Base-by-base conservation (phyloP, 139 green algal genomes). In the Micromonas pusilla region DNA sequence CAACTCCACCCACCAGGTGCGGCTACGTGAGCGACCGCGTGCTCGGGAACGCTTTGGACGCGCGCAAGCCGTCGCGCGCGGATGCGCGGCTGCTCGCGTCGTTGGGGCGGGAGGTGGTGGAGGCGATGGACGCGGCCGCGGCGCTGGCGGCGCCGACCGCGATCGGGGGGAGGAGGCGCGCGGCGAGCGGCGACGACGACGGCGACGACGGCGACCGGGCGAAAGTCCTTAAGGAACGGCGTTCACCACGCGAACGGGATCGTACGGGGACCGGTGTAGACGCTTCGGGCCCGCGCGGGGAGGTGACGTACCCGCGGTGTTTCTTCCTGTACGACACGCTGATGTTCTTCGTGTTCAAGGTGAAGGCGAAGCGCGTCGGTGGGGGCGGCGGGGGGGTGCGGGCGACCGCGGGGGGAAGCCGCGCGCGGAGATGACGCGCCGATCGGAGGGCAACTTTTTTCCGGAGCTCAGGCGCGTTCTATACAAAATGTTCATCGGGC, bases 281-380 rank as follows among this genome's bases (percentile, higher is more conserved):
- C 6, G n/a, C 28, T 20, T 9, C n/a, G n/a, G 32, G 53, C 66
- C 20, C 19, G 1, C 26, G 1, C 1, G 33, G 13, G 19, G 38
- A 62, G 37, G 20, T 38, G 9, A 75, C 68, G 3, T 75, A 75
- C 38, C 37, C 68, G 1, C 60, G 53, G 38, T 32, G 37, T 23
- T 39, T 75, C 21, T 75, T 62, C 38, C 5, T 75, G 20, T 75
- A 75, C 68, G 30, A 62, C 36, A 63, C 68, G 21, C 30, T 75
- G 37, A 75, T 75, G 68, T 75, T 75, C 53, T 75, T 75, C 33
- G 37, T 75, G 1, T 75, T 75, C 37, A 23, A 26, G 1, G 68
- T 75, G 3, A 23, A 36, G 23, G 37, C 28, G 45, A 57, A 57
- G 45, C 9, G n/a, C n/a, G n/a, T n/a, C n/a, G n/a, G n/a, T n/a